Base-by-base conservation (phyloP, 805 yeast genomes). In the Spencermartinsiella europaea region DNA sequence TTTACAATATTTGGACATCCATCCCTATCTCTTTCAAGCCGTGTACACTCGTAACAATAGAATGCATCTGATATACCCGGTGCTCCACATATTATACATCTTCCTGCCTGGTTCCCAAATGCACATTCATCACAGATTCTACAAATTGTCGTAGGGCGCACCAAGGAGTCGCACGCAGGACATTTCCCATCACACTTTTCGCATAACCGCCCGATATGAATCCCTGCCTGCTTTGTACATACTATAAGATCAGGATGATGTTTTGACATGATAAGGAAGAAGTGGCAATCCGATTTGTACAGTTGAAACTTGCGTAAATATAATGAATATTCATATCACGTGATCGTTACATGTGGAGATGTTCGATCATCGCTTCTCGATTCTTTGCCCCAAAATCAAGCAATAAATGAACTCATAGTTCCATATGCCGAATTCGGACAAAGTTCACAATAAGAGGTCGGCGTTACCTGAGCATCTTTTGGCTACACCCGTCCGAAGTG, bases 1-100 rank as follows among this genome's bases (percentile, higher is more conserved):
- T 88, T 90, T 15, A 83, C 63, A 44, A 90, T 79, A 55, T 82
- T 76, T 1, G 97, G 97, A 68, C 98, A 90, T 0, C 98, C 98
- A 62, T 90, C 96, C 38, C 95, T 70, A 60, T 85, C 87, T 58
- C 79, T 80, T 60, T 89, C 97, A 35, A 77, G 59, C 41, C 77
- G 61, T 3, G 88, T 90, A 64, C 98, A 90, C 60, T 88, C 95
- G 52, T 77, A 73, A 60, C 98, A 90, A 63, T 86, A 91, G 57
- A 71, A 84, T 0, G 96, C 95, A 47, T 81, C 84, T 12, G 75
- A 73, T 7, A 75, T 74, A 4, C 89, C 87, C 38, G 65, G 68
- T 52, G 56, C 70, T 17, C 86, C 84, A 66, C 98, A 90, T 17
- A 89, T 69, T n/a, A 90, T 79, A 62, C 98, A 90, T 50, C 75